Percentiles rank a stretch among this genome's conserved stretches.
Evolutionary conservation across 805 yeast genomes (phyloP).

Genomic region (Nakazawaea wickerhamii): DNA sequence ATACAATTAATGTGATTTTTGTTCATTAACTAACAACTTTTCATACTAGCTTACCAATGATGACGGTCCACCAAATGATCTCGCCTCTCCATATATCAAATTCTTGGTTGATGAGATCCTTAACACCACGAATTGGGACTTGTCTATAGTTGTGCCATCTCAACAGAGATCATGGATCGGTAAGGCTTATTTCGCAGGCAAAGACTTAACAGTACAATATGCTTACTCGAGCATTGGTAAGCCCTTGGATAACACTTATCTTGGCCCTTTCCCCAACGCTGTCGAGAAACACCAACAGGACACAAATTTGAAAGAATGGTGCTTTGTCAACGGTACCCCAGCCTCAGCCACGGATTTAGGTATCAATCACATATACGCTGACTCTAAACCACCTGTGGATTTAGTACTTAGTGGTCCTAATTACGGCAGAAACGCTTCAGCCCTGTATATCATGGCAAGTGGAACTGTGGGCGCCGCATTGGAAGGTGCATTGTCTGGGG

Average conservation of each 20-base stretch:
- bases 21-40: not conserved
- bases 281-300: slow-evolving; percentile 34
- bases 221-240: slow-evolving; percentile 49
- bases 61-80: slow-evolving; percentile 87
- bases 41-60: slow-evolving; percentile 64
- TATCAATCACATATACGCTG: slow-evolving; percentile 55
- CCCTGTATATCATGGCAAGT: slow-evolving; percentile 81
- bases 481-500: slow-evolving; percentile 79
- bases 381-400: slow-evolving; percentile 59
- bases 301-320: slow-evolving; percentile 67
- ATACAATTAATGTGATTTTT: too few relatives aligned
- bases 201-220: slow-evolving; percentile 53
- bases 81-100: slow-evolving; percentile 79
- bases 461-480: slow-evolving; percentile 97
- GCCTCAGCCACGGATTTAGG: slow-evolving; percentile 95
- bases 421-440: slow-evolving; percentile 88
- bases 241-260: slow-evolving; percentile 46
- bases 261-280: slow-evolving; percentile 63
- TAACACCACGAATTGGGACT: slow-evolving; percentile 71
- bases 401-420: slow-evolving; percentile 93
- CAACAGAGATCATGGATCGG: slow-evolving; percentile 95
- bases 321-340: slow-evolving; percentile 86
- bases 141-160: slow-evolving; percentile 79
- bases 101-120: slow-evolving; percentile 68
- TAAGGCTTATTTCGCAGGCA: slow-evolving; percentile 90